Evolutionary conservation across 176 grass and related monocot genomes (phyloP), one percentile per base, ranked within the genome.

Genomic region (Dactylis glomerata): DNA sequence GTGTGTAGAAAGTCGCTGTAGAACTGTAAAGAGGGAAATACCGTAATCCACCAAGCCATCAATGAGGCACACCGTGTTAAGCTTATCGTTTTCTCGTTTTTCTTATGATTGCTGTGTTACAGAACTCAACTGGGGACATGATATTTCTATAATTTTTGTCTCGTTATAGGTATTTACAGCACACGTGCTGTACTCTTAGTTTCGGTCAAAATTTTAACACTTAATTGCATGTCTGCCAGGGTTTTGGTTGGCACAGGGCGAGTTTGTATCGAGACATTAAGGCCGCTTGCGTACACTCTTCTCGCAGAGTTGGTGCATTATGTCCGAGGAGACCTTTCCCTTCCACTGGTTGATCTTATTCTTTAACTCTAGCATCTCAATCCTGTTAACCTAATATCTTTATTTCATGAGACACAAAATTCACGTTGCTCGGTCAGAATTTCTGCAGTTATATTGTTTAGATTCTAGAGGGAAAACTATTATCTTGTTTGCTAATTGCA

Each of bases 281-380:
- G 91, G 65, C 93, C 96, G 8, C 88, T 99, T 78, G 96, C 96
- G 75, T 99, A 99, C 80, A 99, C 88, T 78, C 92, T 99, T 78
- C 93, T 99, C 57, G 96, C 96, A 32, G 96, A 99, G 80, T 84
- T 99, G 89, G 96, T 99, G 75, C 96, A 99, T 87, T 93, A 99
- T 93, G 94, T 99, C 89, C 90, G 93, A 84, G 89, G 70, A 89
- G 91, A 99, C 51, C 83, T 91, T 78, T 88, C 82, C 61, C 81
- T 97, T 80, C 90, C 73, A 40, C 88, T 90, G 91, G 83, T 92
- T 87, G 33, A 78, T 90, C 41, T 88, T 90, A 40, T 42, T 83
- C 80, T 49, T 81, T 42, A 76, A 41, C 10, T 52, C 46, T 81
- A 27, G 51, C 42, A 41, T 12, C 14, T 33, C 8, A 86, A 57